Percentiles rank a stretch among this genome's conserved stretches.
phyloP scores from a whole-genome alignment of 1,139 yeast species.

The Candida sp. region DNA sequence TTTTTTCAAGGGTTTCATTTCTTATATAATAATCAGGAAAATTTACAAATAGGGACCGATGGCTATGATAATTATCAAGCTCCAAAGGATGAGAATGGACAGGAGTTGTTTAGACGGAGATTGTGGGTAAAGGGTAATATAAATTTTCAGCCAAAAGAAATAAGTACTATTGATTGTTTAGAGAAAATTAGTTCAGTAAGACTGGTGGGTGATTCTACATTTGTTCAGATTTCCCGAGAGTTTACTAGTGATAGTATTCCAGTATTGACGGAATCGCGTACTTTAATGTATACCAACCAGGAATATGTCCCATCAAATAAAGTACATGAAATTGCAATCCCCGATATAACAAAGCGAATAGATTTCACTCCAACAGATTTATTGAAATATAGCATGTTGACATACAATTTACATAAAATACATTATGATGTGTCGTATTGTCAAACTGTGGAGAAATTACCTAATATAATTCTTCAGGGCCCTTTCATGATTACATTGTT shows the following conservation, averaged over 20 bases:
- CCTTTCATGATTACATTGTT: slow-evolving; percentile 67
- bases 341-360: neutral
- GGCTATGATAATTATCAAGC: slow-evolving; percentile 86
- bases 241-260: slow-evolving; percentile 13
- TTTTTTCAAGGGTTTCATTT: slow-evolving; percentile 56
- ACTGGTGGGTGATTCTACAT: slow-evolving; percentile 29
- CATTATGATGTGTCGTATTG: slow-evolving; percentile 68
- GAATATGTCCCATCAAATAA: neutral
- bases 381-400: slow-evolving; percentile 62
- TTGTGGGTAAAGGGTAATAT: slow-evolving; percentile 83
- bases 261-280: slow-evolving; percentile 25
- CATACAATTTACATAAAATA: slow-evolving; percentile 79
- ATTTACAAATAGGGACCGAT: slow-evolving; percentile 53
- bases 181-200: slow-evolving; percentile 43
- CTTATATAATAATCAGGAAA: slow-evolving; percentile 54
- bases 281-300: slow-evolving; percentile 35
- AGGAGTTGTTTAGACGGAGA: slow-evolving; percentile 49
- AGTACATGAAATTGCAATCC: neutral
- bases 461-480: slow-evolving; percentile 70
- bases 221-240: slow-evolving; percentile 44
- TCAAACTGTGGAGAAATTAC: slow-evolving; percentile 51
- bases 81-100: slow-evolving; percentile 34
- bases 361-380: slow-evolving; percentile 9
- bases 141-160: slow-evolving; percentile 27
- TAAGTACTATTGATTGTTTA: slow-evolving; percentile 27